Conservation (phyloP, 352 stramenopile genomes). For the Phytophthora macrochlamydospora region DNA sequence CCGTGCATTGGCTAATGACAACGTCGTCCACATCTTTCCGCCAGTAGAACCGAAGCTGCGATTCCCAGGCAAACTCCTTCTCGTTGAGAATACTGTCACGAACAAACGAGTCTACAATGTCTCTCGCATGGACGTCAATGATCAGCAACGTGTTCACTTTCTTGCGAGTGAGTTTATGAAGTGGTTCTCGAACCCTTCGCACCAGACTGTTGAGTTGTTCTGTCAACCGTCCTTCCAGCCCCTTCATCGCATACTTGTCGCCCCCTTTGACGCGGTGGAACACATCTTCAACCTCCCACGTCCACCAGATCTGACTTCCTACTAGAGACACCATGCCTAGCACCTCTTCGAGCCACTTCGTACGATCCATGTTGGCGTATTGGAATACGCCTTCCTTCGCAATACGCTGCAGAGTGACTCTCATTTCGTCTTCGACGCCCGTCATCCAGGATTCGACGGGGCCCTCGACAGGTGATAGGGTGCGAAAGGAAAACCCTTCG, state of each 20-base stretch:
- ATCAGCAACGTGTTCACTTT: slow-evolving; percentile 94
- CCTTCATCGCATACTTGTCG: slow-evolving; percentile 95
- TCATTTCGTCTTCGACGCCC: slow-evolving; percentile 92
- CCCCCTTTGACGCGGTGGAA: slow-evolving; percentile 89
- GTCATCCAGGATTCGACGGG: slow-evolving; percentile 95
- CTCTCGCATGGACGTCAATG: slow-evolving; percentile 90
- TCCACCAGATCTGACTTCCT: slow-evolving; percentile 95
- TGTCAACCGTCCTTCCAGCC: slow-evolving; percentile 90
- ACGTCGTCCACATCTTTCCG: slow-evolving; percentile 90
- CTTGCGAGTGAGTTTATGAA: slow-evolving; percentile 87
- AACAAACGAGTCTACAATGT: slow-evolving; percentile 92
- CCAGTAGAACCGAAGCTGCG: slow-evolving; percentile 92
- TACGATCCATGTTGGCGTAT: slow-evolving; percentile 88
- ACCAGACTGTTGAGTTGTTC: slow-evolving; percentile 92
- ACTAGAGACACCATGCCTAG: slow-evolving; percentile 93
- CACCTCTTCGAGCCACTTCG: slow-evolving; percentile 88
- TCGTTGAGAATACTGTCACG: slow-evolving; percentile 90
- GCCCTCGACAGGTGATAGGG: slow-evolving; percentile 83
- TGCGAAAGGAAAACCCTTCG: slow-evolving; percentile 89
- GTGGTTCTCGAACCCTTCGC: slow-evolving; percentile 86
- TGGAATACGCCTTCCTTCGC: slow-evolving; percentile 94
- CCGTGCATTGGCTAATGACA: slow-evolving; percentile 92
- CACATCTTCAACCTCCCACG: slow-evolving; percentile 94
- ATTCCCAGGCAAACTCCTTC: slow-evolving; percentile 92
- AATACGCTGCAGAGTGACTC: slow-evolving; percentile 83